Percentiles rank a stretch among this genome's conserved stretches.
phyloP scores from a whole-genome alignment of 2,329 filamentous ascomycete genomes.

The Colletotrichum viniferum region DNA sequence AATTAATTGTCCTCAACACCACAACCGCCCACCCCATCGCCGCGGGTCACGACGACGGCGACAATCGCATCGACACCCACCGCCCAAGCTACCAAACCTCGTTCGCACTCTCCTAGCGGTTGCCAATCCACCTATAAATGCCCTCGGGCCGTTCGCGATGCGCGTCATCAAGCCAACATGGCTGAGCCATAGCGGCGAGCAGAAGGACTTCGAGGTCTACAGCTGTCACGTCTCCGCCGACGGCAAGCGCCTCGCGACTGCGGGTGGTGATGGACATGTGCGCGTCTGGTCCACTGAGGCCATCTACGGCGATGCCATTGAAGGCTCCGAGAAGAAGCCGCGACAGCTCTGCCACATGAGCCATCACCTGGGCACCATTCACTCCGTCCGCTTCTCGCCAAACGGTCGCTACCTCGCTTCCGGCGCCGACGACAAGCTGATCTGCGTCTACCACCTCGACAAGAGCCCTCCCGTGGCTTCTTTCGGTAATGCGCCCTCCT shows the following conservation, averaged over 20 bases:
- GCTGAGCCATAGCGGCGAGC: conserved; percentile 95
- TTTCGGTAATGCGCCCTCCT: conserved; percentile 66
- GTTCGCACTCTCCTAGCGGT: neutral
- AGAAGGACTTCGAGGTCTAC: conserved; percentile 98
- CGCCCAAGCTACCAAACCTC: neutral
- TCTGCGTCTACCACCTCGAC: conserved; percentile 94
- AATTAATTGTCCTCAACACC: neutral
- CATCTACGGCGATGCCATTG: conserved; percentile 69
- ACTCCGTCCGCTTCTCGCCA: conserved; percentile 94
- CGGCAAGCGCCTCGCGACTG: conserved; percentile 88
- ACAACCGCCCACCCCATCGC: neutral
- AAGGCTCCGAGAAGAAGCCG: conserved; percentile 56
- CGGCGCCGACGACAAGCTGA: conserved; percentile 97
- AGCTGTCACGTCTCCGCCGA: conserved; percentile 97
- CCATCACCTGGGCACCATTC: conserved; percentile 96
- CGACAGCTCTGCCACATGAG: conserved; percentile 97
- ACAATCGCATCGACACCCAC: neutral
- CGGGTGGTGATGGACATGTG: conserved; percentile 96
- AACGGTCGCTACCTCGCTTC: conserved; percentile 96
- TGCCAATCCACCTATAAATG: neutral
- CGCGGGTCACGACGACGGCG: neutral
- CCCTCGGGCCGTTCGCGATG: conserved; percentile 51
- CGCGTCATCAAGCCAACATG: conserved; percentile 93
- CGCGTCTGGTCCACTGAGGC: conserved; percentile 97
- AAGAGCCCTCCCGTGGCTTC: conserved; percentile 78